Evolutionary conservation across 805 yeast species (phyloP), one percentile per base, ranked within the genome.

Genomic region (Zygosaccharomyces gambellarensis): DNA sequence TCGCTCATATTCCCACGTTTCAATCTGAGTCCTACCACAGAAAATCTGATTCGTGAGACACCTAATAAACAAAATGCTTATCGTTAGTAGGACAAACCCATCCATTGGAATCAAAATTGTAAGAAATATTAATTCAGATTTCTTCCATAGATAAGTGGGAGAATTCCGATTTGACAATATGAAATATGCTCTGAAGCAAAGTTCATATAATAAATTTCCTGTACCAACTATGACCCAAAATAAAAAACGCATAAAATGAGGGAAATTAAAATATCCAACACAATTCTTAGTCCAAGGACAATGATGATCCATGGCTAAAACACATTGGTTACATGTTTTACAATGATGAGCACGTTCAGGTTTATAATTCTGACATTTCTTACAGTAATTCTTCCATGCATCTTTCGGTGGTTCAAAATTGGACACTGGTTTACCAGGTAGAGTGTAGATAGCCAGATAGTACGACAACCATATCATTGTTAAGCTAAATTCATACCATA

Each of bases 271-370:
- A 62, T 80, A 81, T 0, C 97, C 97, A 19, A 90, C 92, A 62
- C 97, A 90, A 62, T 87, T 90, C 65, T 80, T 78, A 0, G 96
- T 88, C 97, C 97, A 90, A 0, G 97, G 96, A 51, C 85, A 83
- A 69, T 90, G 97, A 64, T 90, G 97, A 65, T 90, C 97, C 97
- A 90, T 90, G 62, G 80, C 78, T 49, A 90, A 64, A n/a, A 90
- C 83, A 66, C 97, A 90, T 36, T 61, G 64, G 10, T 78, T 73
- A 61, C 95, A 88, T 0, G 80, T 76, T 58, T 84, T 84, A 65
- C 97, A 90, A 69, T 90, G 97, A 63, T 90, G 97, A 3, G 88
- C 62, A 52, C 97, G 69, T 60, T 84, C 92, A 0, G 96, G 96
- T 63, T 90, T 90, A 67, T 77, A 81, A 36, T 65, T 68, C 36